phyloP scores from a whole-genome alignment of 1,284 basidiomycete genomes.

The Phellinidium pouzarii region DNA sequence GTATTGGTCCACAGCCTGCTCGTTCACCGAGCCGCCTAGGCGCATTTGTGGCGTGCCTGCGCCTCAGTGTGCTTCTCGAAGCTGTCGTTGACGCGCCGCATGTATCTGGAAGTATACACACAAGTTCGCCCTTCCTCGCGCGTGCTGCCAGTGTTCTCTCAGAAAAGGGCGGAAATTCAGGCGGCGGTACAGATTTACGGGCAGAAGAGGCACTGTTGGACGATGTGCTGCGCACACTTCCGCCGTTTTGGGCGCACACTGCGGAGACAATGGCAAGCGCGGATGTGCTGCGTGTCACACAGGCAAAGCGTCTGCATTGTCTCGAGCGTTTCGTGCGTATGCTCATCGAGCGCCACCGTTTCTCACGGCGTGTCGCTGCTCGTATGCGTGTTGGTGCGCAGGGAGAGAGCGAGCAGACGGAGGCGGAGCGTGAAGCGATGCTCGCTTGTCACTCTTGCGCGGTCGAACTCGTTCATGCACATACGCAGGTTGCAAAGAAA shows the following conservation, averaged over 20 bases:
- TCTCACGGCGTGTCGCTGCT: slow-evolving; percentile 66
- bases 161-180: slow-evolving; percentile 33
- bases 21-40: slow-evolving; percentile 70
- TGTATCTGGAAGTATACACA: slow-evolving; percentile 19
- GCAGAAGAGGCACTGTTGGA: slow-evolving; percentile 78
- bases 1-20: slow-evolving; percentile 57
- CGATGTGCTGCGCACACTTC: slow-evolving; percentile 66
- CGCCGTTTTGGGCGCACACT: slow-evolving; percentile 73
- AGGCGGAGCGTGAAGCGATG: slow-evolving; percentile 64
- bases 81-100: slow-evolving; percentile 61
- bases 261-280: slow-evolving; percentile 76
- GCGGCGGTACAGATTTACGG: slow-evolving; percentile 54
- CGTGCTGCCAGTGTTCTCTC: slow-evolving; percentile 52
- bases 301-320: slow-evolving; percentile 79
- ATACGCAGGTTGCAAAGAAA: slow-evolving; percentile 78
- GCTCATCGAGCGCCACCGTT: slow-evolving; percentile 70
- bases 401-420: slow-evolving; percentile 37
- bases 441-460: slow-evolving; percentile 64
- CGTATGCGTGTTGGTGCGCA: slow-evolving; percentile 27
- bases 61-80: slow-evolving; percentile 80
- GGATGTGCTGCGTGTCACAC: slow-evolving; percentile 82
- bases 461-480: slow-evolving; percentile 73
- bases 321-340: slow-evolving; percentile 80
- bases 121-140: slow-evolving; percentile 52
- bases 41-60: slow-evolving; percentile 70